Evolutionary conservation across 192 early-diverging fungal genomes (phyloP).

Genomic region (Backusella macrospora): DNA sequence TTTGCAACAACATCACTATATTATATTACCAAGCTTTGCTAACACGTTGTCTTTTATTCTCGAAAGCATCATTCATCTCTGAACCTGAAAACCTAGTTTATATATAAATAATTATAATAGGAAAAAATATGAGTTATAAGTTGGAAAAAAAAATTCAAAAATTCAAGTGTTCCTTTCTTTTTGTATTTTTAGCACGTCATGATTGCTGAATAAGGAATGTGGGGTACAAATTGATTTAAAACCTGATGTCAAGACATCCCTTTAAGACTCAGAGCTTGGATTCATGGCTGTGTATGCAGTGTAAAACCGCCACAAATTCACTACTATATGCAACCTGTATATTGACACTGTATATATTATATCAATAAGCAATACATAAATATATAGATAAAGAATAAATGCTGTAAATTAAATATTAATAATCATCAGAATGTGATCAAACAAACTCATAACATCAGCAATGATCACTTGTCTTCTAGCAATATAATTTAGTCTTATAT

Average conservation of each 20-base stretch:
- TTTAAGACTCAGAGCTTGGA: not conserved
- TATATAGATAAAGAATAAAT: too few relatives aligned
- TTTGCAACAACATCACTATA: not conserved
- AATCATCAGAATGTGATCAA: too few relatives aligned
- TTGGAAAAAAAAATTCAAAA: conserved; percentile 1
- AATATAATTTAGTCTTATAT: too few relatives aligned
- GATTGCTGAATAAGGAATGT: not conserved
- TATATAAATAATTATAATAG: conserved; percentile 10
- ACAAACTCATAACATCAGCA: too few relatives aligned
- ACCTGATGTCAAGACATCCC: not conserved
- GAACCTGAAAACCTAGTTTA: not conserved
- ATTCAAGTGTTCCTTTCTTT: conserved; percentile 2
- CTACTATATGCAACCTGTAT: too few relatives aligned
- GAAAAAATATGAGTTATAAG: not conserved
- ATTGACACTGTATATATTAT: too few relatives aligned
- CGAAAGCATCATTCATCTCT: conserved; percentile 5
- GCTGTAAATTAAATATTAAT: too few relatives aligned
- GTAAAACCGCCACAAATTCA: too few relatives aligned
- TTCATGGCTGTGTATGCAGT: not conserved
- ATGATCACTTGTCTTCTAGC: too few relatives aligned
- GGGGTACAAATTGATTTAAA: conserved; percentile 14
- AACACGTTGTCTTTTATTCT: conserved; percentile 24
- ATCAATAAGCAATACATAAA: too few relatives aligned
- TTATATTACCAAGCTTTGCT: conserved; percentile 29
- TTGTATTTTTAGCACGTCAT: conserved; percentile 12